A percentile compares a stretch with the other conserved stretches of the same genome.
phyloP scores from a whole-genome alignment of 352 stramenopile species.

The Pythium insidiosum region DNA sequence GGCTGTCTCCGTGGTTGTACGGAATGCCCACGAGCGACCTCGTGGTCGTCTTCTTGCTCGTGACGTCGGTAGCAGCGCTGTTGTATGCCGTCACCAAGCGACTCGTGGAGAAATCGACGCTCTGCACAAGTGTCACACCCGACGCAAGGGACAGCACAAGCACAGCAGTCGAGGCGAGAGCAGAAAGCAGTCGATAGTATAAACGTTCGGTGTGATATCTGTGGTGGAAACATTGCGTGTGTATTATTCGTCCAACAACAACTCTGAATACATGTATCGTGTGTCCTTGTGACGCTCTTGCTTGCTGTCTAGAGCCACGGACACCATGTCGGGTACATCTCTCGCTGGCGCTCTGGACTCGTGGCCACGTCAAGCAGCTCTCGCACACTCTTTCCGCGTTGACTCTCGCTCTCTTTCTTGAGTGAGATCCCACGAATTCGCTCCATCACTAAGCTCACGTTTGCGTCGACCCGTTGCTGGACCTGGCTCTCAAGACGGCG shows the following conservation, averaged over 20 bases:
- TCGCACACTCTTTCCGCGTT: constrained; percentile 63
- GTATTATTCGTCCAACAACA: too few relatives aligned
- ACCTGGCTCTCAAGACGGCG: constrained; percentile 70
- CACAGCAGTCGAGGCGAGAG: too few relatives aligned
- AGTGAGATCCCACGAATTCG: constrained; percentile 69
- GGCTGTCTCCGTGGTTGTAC: constrained; percentile 59
- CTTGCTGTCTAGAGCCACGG: constrained; percentile 86
- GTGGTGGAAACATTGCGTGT: too few relatives aligned
- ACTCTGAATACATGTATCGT: too few relatives aligned
- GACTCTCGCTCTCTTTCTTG: constrained; percentile 60
- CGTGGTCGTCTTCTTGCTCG: constrained; percentile 51
- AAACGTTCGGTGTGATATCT: too few relatives aligned
- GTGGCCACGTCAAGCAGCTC: constrained; percentile 81
- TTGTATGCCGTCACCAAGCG: constrained; percentile 39
- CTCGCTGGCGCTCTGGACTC: constrained; percentile 64
- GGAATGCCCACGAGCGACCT: constrained; percentile 39
- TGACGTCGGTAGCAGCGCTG: constrained; percentile 46
- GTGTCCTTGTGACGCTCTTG: too few relatives aligned
- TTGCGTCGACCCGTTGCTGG: constrained; percentile 79
- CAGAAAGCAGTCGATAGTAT: too few relatives aligned
- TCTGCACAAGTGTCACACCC: constrained; percentile 6
- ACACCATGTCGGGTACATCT: constrained; percentile 86
- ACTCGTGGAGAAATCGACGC: constrained; percentile 16
- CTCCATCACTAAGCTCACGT: constrained; percentile 78
- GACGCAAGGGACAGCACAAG: not conserved